These are phyloP conservation scores for Trametes sanguinea DNA, from an alignment of 768 basidiomycete genomes.

Conservation along the genomic window DNA sequence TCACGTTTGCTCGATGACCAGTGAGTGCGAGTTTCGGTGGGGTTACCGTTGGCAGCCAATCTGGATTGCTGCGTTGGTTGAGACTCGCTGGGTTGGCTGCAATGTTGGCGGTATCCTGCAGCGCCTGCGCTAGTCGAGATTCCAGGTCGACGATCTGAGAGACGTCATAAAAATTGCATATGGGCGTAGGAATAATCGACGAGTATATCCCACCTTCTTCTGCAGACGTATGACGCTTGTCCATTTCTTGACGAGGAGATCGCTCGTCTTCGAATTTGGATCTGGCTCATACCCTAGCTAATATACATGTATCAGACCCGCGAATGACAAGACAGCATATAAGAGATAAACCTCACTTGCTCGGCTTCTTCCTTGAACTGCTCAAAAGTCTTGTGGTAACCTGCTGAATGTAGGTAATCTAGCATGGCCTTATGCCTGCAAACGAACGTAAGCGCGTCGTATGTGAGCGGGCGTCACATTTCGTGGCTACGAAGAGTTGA, in stretches of 20 bases:
- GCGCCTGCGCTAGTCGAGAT: slow-evolving; percentile 49
- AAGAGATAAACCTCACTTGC: neutral
- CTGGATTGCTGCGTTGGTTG: slow-evolving; percentile 40
- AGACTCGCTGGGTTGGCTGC: slow-evolving; percentile 35
- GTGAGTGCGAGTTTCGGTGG: slow-evolving; percentile 46
- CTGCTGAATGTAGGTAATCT: slow-evolving; percentile 69
- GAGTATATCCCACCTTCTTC: slow-evolving; percentile 65
- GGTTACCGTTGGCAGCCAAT: slow-evolving; percentile 58
- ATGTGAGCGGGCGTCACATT: neutral
- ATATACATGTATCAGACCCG: neutral
- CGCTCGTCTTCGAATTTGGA: slow-evolving; percentile 46
- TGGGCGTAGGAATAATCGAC: neutral
- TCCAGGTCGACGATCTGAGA: slow-evolving; percentile 67
- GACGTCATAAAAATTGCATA: neutral
- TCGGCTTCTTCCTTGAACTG: slow-evolving; percentile 53
- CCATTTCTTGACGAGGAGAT: slow-evolving; percentile 95
- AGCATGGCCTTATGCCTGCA: slow-evolving; percentile 75
- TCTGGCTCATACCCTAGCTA: neutral
- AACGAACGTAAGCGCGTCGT: neutral
- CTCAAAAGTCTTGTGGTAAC: slow-evolving; percentile 60
- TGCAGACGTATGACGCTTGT: slow-evolving; percentile 91
- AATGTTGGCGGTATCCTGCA: slow-evolving; percentile 46
- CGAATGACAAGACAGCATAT: no score
- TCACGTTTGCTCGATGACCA: slow-evolving; percentile 40
- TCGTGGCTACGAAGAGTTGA: neutral